These are phyloP conservation scores for Penicillium crustosum DNA, from an alignment of 2,329 filamentous ascomycete species.

Conservation along the genomic window DNA sequence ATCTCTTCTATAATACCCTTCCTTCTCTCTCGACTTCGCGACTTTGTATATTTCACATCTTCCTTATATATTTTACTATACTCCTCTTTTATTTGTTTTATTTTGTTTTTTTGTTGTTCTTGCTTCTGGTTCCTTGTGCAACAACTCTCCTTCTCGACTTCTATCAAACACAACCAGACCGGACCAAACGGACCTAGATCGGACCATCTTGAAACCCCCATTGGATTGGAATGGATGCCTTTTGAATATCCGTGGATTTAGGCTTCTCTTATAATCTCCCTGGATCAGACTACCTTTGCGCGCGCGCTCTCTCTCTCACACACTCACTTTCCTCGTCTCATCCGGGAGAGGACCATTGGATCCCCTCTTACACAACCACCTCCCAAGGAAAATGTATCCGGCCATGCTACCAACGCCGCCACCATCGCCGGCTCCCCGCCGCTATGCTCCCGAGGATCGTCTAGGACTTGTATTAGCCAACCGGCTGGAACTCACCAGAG, in stretches of 20 bases:
- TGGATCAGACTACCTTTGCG: constrained; percentile 18
- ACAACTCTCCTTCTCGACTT: constrained; percentile 13
- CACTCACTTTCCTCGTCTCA: background rate
- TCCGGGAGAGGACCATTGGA: constrained; percentile 1
- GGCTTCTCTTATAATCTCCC: constrained; percentile 11
- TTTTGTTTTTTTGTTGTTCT: constrained; percentile 11
- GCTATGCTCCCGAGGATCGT: constrained; percentile 74
- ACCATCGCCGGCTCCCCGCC: constrained; percentile 48
- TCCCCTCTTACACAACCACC: constrained; percentile 1
- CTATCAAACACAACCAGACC: constrained; percentile 11
- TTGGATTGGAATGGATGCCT: constrained; percentile 23
- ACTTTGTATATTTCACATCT: background rate
- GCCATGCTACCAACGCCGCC: constrained; percentile 49
- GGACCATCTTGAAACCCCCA: constrained; percentile 4
- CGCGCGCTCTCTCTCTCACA: constrained; percentile 21
- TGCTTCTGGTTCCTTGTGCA: constrained; percentile 1
- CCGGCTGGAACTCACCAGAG: constrained; percentile 76
- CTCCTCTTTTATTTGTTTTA: constrained; percentile 4
- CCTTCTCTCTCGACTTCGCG: constrained; percentile 30
- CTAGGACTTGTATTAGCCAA: constrained; percentile 81
- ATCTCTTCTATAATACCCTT: constrained; percentile 37
- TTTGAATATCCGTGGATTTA: constrained; percentile 21
- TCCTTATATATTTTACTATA: constrained; percentile 1
- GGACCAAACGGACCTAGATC: constrained; percentile 8
- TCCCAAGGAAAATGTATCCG: constrained; percentile 41